A percentile compares a stretch with the other conserved stretches of the same genome.
Evolutionary conservation across 305 asterid genomes (phyloP).

Genomic region (Lippia alba): DNA sequence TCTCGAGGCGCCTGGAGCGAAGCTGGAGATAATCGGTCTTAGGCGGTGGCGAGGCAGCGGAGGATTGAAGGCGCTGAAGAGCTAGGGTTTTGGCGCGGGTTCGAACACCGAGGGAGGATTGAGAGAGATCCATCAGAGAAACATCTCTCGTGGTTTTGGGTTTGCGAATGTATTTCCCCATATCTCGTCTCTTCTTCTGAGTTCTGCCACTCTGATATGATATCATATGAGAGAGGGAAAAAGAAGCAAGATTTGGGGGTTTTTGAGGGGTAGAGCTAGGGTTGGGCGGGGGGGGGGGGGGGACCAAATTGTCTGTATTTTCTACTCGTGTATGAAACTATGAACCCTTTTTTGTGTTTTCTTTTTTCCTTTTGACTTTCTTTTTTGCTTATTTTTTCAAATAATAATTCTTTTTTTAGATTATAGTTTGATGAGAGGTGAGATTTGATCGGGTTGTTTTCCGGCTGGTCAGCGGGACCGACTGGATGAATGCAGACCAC

Average conservation of each 20-base stretch:
- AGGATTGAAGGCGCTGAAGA: constrained; percentile 53
- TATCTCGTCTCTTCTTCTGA: too few species aligned
- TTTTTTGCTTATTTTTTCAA: too few species aligned
- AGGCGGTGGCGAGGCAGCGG: constrained; percentile 39
- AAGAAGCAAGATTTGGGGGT: constrained; percentile 11
- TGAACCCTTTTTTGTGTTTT: too few species aligned
- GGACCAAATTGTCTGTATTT: constrained; percentile 16
- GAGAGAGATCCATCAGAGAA: constrained; percentile 52
- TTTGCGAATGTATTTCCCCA: constrained; percentile 72
- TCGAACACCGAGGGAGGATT: constrained; percentile 66
- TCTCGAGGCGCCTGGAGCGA: constrained; percentile 78
- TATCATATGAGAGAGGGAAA: constrained; percentile 12
- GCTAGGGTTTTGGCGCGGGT: constrained; percentile 85
- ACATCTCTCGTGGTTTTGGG: constrained; percentile 56
- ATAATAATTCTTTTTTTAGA: too few species aligned
- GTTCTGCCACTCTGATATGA: background rate
- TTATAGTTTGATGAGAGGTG: too few species aligned
- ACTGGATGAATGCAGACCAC: too few species aligned
- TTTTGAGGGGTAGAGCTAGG: constrained; percentile 4
- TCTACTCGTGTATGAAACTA: too few species aligned
- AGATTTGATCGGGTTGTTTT: too few species aligned
- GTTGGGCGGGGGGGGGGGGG: constrained; percentile 32
- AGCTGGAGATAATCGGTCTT: constrained; percentile 63
- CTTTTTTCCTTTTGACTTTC: too few species aligned
- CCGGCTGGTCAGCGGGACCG: too few species aligned